A percentile compares a stretch with the other conserved stretches of the same genome.
phyloP scores from a whole-genome alignment of 163 green algal genomes.

The Prototheca cutis region DNA sequence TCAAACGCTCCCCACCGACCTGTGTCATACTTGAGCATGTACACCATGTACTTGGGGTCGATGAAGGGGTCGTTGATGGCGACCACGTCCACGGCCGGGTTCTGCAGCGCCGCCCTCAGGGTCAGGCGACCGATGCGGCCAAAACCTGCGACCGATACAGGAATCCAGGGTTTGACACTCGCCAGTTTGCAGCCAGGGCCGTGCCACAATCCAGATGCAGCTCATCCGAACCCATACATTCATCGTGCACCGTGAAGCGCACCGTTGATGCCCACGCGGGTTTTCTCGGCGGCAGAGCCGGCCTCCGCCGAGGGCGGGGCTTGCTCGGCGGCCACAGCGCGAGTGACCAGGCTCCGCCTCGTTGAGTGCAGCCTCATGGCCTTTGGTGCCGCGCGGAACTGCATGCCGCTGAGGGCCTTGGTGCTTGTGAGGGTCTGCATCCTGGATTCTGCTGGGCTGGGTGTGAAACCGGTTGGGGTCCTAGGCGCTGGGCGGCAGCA shows the following conservation, averaged over 20 bases:
- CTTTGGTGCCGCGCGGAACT: not conserved
- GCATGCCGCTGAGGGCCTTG: not conserved
- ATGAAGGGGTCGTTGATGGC: constrained; percentile 94
- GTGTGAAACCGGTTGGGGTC: too few relatives aligned
- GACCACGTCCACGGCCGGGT: constrained; percentile 70
- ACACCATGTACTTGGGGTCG: constrained; percentile 39
- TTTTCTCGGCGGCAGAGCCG: constrained; percentile 2
- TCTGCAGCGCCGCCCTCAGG: constrained; percentile 49
- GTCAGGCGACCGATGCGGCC: constrained; percentile 74
- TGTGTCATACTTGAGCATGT: constrained; percentile 89
- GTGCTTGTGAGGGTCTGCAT: constrained; percentile 7
- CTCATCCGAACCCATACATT: too few relatives aligned
- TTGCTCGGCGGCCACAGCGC: not conserved
- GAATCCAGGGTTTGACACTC: too few relatives aligned
- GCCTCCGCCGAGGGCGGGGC: not conserved
- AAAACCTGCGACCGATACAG: constrained; percentile 72
- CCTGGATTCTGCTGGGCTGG: too few relatives aligned
- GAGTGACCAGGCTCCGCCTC: not conserved
- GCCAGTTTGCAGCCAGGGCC: too few relatives aligned
- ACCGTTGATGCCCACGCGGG: constrained; percentile 65
- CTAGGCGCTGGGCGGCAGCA: too few relatives aligned
- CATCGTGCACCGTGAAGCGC: too few relatives aligned
- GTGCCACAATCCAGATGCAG: too few relatives aligned
- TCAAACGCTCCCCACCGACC: too few relatives aligned
- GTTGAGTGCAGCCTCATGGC: not conserved